A percentile compares a stretch with the other conserved stretches of the same genome.
phyloP scores from a whole-genome alignment of 75 land plant species.

The Selaginella tamariscina region DNA sequence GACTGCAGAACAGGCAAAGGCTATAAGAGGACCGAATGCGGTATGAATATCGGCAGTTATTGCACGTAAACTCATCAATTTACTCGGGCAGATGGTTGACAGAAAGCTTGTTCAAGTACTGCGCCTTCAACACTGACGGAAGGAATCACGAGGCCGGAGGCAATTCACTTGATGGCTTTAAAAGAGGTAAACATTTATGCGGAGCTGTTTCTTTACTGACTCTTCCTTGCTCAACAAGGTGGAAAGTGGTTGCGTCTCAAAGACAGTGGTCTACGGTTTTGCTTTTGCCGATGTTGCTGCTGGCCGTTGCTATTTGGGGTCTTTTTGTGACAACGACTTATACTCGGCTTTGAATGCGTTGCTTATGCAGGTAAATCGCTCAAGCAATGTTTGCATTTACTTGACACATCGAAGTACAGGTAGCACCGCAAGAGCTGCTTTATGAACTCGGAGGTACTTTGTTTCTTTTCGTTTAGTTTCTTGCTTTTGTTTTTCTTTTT shows the following conservation, averaged over 20 bases:
- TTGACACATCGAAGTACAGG: constrained; percentile 46
- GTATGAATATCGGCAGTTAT: constrained; percentile 35
- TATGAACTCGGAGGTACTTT: constrained; percentile 61
- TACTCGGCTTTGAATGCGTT: constrained; percentile 64
- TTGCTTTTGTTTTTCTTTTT: constrained; percentile 5
- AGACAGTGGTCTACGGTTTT: constrained; percentile 46
- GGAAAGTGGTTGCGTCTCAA: too few species aligned
- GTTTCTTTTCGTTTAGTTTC: constrained; percentile 7
- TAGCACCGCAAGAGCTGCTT: constrained; percentile 72
- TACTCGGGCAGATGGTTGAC: constrained; percentile 55
- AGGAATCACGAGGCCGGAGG: constrained; percentile 61
- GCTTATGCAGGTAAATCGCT: constrained; percentile 77
- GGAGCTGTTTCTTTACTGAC: too few species aligned
- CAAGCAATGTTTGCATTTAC: neutral
- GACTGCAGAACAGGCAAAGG: constrained; percentile 67
- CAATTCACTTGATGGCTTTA: constrained; percentile 81
- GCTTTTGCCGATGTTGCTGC: constrained; percentile 94
- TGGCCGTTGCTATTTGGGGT: constrained; percentile 69
- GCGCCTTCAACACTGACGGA: constrained; percentile 64
- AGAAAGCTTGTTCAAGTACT: constrained; percentile 57
- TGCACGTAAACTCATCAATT: neutral
- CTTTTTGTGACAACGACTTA: constrained; percentile 65
- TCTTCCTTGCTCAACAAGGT: too few species aligned
- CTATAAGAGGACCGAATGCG: constrained; percentile 56
- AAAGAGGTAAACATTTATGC: constrained; percentile 43